Percentiles rank a stretch among this genome's conserved stretches.
Evolutionary conservation across 495 filamentous ascomycete species (phyloP).

Genomic region (Lasiosphaeria miniovina): DNA sequence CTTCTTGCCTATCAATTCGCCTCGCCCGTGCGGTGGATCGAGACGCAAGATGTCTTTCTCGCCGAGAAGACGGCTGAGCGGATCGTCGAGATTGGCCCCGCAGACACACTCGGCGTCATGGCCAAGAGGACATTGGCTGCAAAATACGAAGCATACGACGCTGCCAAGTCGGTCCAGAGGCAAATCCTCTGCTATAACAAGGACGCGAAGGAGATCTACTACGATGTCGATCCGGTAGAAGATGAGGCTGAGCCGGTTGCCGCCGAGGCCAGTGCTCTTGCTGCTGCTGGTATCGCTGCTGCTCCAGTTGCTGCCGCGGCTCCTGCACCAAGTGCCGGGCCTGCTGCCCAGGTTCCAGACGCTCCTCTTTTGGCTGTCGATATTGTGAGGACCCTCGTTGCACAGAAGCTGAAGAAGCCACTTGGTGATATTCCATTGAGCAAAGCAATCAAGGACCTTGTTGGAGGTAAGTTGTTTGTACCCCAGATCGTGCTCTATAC

Average conservation of each 20-base stretch:
- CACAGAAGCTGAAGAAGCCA: conserved; percentile 98
- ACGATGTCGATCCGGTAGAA: conserved; percentile 93
- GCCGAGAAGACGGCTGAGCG: conserved; percentile 93
- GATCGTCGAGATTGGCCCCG: conserved; percentile 95
- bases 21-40: conserved; percentile 97
- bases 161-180: conserved; percentile 88
- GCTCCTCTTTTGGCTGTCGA: conserved; percentile 82
- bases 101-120: conserved; percentile 98
- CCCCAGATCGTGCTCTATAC: conserved; percentile 2
- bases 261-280: conserved; percentile 44
- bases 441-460: conserved; percentile 98
- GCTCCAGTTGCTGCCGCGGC: conserved; percentile 54
- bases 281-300: conserved; percentile 53
- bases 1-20: conserved; percentile 99
- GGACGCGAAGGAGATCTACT: conserved; percentile 99
- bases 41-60: conserved; percentile 98
- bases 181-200: conserved; percentile 99
- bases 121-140: conserved; percentile 91
- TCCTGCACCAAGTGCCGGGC: conserved; percentile 70
- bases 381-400: conserved; percentile 83
- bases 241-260: conserved; percentile 71
- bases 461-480: conserved; percentile 69
- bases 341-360: conserved; percentile 86
- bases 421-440: conserved; percentile 83
- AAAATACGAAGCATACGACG: conserved; percentile 99